A percentile compares a stretch with the other conserved stretches of the same genome.
phyloP scores from a whole-genome alignment of 2,329 filamentous ascomycete species.

The Canariomyces notabilis region DNA sequence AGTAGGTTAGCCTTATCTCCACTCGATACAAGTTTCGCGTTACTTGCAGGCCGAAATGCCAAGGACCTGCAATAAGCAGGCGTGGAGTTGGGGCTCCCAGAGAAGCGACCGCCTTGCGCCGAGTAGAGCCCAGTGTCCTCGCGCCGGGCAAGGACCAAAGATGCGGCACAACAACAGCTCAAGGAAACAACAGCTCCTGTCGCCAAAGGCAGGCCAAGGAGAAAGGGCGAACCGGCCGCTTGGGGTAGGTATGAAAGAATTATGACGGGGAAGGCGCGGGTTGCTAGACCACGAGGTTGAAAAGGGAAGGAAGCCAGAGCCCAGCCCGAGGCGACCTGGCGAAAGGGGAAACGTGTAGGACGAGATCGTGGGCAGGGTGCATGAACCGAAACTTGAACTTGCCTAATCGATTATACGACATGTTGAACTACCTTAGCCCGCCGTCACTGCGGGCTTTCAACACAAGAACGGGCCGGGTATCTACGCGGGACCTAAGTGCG shows the following conservation, averaged over 20 bases:
- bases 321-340: not conserved
- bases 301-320: constrained; percentile 1
- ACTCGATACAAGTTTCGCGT: constrained; percentile 1
- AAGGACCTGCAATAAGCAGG: constrained; percentile 9
- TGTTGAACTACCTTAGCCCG: constrained; percentile 36
- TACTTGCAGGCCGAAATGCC: constrained; percentile 9
- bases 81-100: constrained; percentile 16
- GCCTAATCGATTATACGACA: constrained; percentile 73
- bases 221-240: constrained; percentile 10
- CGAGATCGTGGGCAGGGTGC: constrained; percentile 8
- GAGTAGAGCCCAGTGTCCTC: constrained; percentile 9
- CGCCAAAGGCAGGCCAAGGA: constrained; percentile 5
- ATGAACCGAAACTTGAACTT: constrained; percentile 37
- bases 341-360: constrained; percentile 4
- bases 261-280: constrained; percentile 5
- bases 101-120: constrained; percentile 9
- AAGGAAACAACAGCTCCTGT: constrained; percentile 1
- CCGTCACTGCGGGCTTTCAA: constrained; percentile 8
- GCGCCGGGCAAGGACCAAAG: constrained; percentile 23
- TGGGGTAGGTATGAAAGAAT: constrained; percentile 10
- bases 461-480: constrained; percentile 9
- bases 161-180: constrained; percentile 13
- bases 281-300: not conserved
- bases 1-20: constrained; percentile 14
- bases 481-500: constrained; percentile 1